Evolutionary conservation across 2,329 filamentous ascomycete genomes (phyloP).

Genomic region (Fusarium pseudoanthophilum): DNA sequence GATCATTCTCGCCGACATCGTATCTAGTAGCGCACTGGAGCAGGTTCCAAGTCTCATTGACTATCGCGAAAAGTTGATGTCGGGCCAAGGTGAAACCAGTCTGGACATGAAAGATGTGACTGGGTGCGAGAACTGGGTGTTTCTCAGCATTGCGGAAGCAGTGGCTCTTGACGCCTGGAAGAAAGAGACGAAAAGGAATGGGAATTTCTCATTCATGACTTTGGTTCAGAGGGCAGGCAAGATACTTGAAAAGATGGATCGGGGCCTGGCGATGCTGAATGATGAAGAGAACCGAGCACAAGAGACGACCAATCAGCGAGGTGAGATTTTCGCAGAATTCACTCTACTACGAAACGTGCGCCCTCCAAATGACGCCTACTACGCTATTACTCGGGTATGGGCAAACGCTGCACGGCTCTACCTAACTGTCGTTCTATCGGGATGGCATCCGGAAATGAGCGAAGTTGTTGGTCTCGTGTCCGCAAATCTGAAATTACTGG

Average conservation of each 20-base stretch:
- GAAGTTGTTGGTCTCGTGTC: background rate
- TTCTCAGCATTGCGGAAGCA: background rate
- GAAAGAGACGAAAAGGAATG: background rate
- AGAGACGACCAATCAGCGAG: background rate
- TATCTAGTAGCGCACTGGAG: conserved; percentile 9
- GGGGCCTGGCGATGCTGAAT: background rate
- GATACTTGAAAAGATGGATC: background rate
- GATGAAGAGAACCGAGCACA: fast-evolving
- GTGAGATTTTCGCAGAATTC: background rate
- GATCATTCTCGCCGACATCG: conserved; percentile 45
- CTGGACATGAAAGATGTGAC: background rate
- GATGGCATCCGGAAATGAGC: background rate
- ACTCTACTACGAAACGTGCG: background rate
- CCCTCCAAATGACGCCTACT: background rate
- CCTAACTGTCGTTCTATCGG: background rate
- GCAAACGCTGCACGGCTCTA: background rate
- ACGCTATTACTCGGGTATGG: conserved; percentile 7
- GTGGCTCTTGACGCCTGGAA: conserved; percentile 2
- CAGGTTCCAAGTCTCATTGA: background rate
- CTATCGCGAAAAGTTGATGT: background rate
- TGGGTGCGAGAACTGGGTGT: conserved; percentile 22
- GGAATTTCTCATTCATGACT: background rate
- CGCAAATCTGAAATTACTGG: background rate
- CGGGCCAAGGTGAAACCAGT: fast-evolving
- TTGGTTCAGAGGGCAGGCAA: background rate